phyloP scores from a whole-genome alignment of 208 protist genomes.

The Leishmania braziliensis region DNA sequence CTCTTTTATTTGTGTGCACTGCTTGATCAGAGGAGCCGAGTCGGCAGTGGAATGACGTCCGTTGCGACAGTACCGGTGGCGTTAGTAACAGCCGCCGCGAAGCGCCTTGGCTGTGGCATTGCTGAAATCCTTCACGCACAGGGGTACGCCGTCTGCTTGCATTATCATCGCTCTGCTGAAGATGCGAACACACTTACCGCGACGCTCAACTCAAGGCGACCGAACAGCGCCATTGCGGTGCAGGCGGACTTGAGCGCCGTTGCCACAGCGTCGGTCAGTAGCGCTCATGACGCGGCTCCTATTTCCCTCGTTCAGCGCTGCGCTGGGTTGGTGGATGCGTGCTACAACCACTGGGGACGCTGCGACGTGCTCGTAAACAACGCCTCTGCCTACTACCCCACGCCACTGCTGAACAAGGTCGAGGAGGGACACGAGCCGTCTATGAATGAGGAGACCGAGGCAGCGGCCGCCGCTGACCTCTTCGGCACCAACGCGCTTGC shows the following conservation, averaged over 20 bases:
- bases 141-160: constrained; percentile 60
- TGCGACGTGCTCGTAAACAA: constrained; percentile 89
- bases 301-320: constrained; percentile 39
- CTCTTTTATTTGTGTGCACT: not conserved
- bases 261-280: not conserved
- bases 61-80: constrained; percentile 33
- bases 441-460: constrained; percentile 7
- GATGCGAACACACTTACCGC: constrained; percentile 46
- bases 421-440: not conserved
- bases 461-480: constrained; percentile 39
- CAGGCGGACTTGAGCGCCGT: constrained; percentile 29
- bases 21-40: not conserved
- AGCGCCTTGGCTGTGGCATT: constrained; percentile 62
- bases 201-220: constrained; percentile 51
- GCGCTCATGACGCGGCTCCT: not conserved
- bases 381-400: constrained; percentile 77
- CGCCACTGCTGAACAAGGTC: constrained; percentile 39
- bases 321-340: constrained; percentile 41
- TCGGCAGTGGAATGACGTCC: not conserved
- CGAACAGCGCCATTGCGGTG: constrained; percentile 37
- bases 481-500: constrained; percentile 82
- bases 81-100: constrained; percentile 61
- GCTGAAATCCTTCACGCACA: constrained; percentile 44
- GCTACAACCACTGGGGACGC: constrained; percentile 59
- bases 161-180: constrained; percentile 45